phyloP scores from a whole-genome alignment of 306 rosid genomes.

The Begonia peltatifolia region DNA sequence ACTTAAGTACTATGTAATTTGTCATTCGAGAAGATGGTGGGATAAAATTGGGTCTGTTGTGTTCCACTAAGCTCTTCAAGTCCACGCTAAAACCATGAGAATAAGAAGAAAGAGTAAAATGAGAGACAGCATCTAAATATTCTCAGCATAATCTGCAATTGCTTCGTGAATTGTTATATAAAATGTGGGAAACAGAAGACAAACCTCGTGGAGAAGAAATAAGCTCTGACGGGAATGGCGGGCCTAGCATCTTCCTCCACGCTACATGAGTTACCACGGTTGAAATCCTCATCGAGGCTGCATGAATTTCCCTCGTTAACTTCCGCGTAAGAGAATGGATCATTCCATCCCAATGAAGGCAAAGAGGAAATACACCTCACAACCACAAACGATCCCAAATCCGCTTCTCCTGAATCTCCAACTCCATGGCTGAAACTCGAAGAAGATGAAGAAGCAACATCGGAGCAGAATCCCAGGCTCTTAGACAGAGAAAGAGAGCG shows the following conservation, averaged over 20 bases:
- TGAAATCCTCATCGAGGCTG: slow-evolving; percentile 26
- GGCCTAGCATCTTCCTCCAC: slow-evolving; percentile 34
- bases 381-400: slow-evolving; percentile 5
- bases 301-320: slow-evolving; percentile 23
- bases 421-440: slow-evolving; percentile 2
- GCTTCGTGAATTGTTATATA: background rate
- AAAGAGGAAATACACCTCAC: slow-evolving; percentile 42
- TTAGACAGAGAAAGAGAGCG: slow-evolving; percentile 7
- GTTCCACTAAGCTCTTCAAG: slow-evolving; percentile 81
- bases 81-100: slow-evolving; percentile 58
- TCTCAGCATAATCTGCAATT: too few relatives aligned
- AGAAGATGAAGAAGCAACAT: background rate
- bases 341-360: slow-evolving; percentile 51
- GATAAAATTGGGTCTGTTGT: slow-evolving; percentile 69
- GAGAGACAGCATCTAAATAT: background rate
- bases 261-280: slow-evolving; percentile 15
- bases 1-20: slow-evolving; percentile 73
- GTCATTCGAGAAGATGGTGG: slow-evolving; percentile 88
- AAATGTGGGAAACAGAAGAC: background rate
- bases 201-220: slow-evolving; percentile 75
- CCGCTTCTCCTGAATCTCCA: slow-evolving; percentile 8
- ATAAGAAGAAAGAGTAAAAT: background rate
- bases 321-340: slow-evolving; percentile 56
- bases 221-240: slow-evolving; percentile 76
- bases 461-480: slow-evolving; percentile 14